Percentiles rank a stretch among this genome's conserved stretches.
phyloP scores from a whole-genome alignment of 2,329 filamentous ascomycete genomes.

The Zymoseptoria tritici region DNA sequence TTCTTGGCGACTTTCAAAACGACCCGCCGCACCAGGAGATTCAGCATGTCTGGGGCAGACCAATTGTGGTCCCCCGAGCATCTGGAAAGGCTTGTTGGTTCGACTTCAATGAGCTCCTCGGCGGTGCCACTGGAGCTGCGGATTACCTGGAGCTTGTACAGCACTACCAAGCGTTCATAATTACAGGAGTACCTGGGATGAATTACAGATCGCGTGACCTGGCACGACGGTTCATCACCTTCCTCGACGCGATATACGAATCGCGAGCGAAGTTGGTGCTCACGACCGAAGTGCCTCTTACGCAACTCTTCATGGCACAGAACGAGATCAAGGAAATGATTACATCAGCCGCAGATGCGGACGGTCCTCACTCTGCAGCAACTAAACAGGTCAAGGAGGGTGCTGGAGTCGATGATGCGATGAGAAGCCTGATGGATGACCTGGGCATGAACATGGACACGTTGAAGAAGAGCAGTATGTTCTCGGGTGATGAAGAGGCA shows the following conservation, averaged over 20 bases:
- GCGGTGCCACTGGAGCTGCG: constrained; percentile 78
- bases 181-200: constrained; percentile 90
- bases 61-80: constrained; percentile 78
- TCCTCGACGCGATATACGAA: constrained; percentile 92
- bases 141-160: constrained; percentile 91
- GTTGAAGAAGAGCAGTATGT: constrained; percentile 78
- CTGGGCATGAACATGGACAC: constrained; percentile 75
- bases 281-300: constrained; percentile 77
- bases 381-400: constrained; percentile 31
- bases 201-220: constrained; percentile 77
- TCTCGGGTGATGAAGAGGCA: constrained; percentile 89
- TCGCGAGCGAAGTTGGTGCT: constrained; percentile 87
- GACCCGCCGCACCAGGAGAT: constrained; percentile 69
- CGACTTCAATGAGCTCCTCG: constrained; percentile 86
- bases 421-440: constrained; percentile 80
- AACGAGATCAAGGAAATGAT: constrained; percentile 41
- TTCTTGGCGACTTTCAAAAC: constrained; percentile 73
- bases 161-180: constrained; percentile 84
- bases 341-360: constrained; percentile 26
- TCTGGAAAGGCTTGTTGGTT: constrained; percentile 86
- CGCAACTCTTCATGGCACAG: constrained; percentile 61
- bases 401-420: constrained; percentile 52
- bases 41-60: constrained; percentile 86
- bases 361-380: constrained; percentile 18
- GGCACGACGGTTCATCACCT: constrained; percentile 68